These are phyloP conservation scores for Brassica balearica DNA, from an alignment of 441 rosid species.

Conservation along the genomic window DNA sequence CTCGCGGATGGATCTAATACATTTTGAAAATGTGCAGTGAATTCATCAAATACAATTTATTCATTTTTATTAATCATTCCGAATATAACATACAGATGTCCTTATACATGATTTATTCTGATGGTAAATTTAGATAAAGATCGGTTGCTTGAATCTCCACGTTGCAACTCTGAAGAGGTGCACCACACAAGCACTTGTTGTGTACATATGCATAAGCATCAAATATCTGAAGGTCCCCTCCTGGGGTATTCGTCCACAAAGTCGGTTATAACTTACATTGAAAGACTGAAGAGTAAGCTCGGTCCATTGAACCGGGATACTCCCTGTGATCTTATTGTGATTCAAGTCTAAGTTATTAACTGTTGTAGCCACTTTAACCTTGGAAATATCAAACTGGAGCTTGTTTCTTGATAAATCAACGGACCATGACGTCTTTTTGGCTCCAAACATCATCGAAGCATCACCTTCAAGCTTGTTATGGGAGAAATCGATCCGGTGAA, in stretches of 20 bases:
- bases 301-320: constrained; percentile 49
- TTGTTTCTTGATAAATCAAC: constrained; percentile 55
- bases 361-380: constrained; percentile 40
- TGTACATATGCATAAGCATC: constrained; percentile 52
- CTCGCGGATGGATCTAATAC: not conserved
- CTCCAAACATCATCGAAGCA: constrained; percentile 59
- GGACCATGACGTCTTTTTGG: constrained; percentile 42
- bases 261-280: constrained; percentile 64
- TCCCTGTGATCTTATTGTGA: constrained; percentile 57
- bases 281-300: constrained; percentile 37
- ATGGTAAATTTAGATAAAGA: not conserved
- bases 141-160: constrained; percentile 26
- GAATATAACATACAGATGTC: not conserved
- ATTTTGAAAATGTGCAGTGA: not conserved
- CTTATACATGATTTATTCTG: not conserved
- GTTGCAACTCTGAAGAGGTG: constrained; percentile 56
- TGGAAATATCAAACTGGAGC: constrained; percentile 56
- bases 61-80: not conserved
- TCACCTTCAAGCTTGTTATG: constrained; percentile 62
- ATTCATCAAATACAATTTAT: not conserved
- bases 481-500: constrained; percentile 52
- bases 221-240: constrained; percentile 57
- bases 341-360: constrained; percentile 48
- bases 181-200: constrained; percentile 68
- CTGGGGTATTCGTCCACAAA: constrained; percentile 63